Conservation (phyloP, 805 yeast genomes). For the Lachancea sp. region DNA sequence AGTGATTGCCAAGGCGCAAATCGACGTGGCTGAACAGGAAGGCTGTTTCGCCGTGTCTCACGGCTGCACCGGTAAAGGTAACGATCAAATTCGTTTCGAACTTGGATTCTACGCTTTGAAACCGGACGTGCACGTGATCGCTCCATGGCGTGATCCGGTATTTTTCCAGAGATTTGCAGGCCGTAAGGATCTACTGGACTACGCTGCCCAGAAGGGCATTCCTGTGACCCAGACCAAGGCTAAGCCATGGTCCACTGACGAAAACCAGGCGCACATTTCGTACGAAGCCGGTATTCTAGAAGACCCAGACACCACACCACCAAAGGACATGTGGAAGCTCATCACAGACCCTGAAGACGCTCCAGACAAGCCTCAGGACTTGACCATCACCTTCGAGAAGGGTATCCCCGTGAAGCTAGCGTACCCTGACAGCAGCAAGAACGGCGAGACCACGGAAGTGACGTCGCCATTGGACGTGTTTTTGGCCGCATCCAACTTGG, state of each 20-base stretch:
- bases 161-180: slow-evolving; percentile 96
- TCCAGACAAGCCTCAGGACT: slow-evolving; percentile 87
- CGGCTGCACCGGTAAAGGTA: slow-evolving; percentile 99
- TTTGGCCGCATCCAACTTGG: slow-evolving; percentile 86
- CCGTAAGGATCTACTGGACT: slow-evolving; percentile 90
- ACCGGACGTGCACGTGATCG: slow-evolving; percentile 94
- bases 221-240: slow-evolving; percentile 97
- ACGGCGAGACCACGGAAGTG: slow-evolving; percentile 50
- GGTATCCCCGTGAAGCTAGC: slow-evolving; percentile 84
- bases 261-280: slow-evolving; percentile 97
- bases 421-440: slow-evolving; percentile 39
- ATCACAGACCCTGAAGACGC: slow-evolving; percentile 95
- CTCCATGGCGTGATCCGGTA: slow-evolving; percentile 98
- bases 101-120: slow-evolving; percentile 94
- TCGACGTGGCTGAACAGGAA: slow-evolving; percentile 91
- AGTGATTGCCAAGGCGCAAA: slow-evolving; percentile 96
- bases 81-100: slow-evolving; percentile 98
- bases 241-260: slow-evolving; percentile 99
- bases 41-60: slow-evolving; percentile 98
- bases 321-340: slow-evolving; percentile 99
- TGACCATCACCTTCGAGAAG: slow-evolving; percentile 71
- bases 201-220: slow-evolving; percentile 86
- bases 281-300: slow-evolving; percentile 99
- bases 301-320: slow-evolving; percentile 98
- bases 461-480: slow-evolving; percentile 90